Base-by-base conservation (phyloP, 306 rosid species). In the Acacia confusa region DNA sequence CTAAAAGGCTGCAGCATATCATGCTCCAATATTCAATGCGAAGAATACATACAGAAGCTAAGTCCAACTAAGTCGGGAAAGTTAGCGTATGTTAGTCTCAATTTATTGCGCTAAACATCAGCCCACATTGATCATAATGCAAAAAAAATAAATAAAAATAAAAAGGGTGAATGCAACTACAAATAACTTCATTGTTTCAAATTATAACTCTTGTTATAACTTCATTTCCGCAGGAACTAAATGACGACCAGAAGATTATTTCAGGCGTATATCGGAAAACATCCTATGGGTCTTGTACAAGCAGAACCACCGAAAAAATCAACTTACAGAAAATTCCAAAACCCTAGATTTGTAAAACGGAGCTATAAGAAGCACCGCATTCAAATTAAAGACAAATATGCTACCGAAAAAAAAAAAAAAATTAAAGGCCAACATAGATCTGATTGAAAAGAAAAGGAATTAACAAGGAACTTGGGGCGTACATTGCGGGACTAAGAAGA, bases 331-430 rank as follows among this genome's bases (percentile, higher is more conserved):
- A 40, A 38, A 69, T 25, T 25, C 30, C 32, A 6, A 79, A 78
- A 79, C 57, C 76, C 82, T 57, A 69, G 30, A 78, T 38, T 77
- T 78, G 76, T 27, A 38, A 40, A n/a, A 15, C 12, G 13, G 11
- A 1, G 27, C 4, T 40, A n/a, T 8, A 52, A 25, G 72, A 52
- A 52, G 61, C 1, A 40, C 16, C 20, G 7, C 40, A 27, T 38
- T 52, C 43, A 69, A 38, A 53, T 55, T 6, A 70, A 40, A 53
- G 30, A 79, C 4, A 9, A 52, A 78, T 16, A 50, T 7, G 25
- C 25, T 8, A 20, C 61, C 25, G 27, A 20, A 17, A 53, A 53
- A 52, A 7, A 52, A 13, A 20, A 17, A 53, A 53, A 52, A 7
- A 52, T 40, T 0, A 79, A 40, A 53, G n/a, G 55, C 13, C 2